Base-by-base conservation (phyloP, 345 rosid species). In the Cochlearia excelsa region DNA sequence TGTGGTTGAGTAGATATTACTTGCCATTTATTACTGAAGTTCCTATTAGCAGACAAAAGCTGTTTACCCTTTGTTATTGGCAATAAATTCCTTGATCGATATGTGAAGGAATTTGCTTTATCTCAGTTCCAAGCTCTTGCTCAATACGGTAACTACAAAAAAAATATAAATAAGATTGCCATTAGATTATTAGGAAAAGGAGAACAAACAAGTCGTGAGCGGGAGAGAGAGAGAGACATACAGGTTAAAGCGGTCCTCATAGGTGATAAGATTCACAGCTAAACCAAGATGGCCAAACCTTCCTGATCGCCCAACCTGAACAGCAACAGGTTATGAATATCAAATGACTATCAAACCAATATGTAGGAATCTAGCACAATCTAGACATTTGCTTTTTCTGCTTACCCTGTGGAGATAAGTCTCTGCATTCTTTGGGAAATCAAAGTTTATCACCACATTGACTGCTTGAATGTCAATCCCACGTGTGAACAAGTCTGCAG, bases 401-500 rank as follows among this genome's bases (percentile, higher is more conserved):
- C 80, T 74, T 89, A 89, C 97, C 87, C 97, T 86, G 75, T 89
- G 97, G 54, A 89, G 86, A 79, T 89, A 89, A 4, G 97, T 89
- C 72, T 89, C 95, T 4, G 97, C 70, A 63, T 81, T 86, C 79
- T 84, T 89, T 33, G 97, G 97, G 63, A 89, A 38, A 38, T 38
- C 97, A 50, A 86, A 89, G 82, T 89, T 89, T 51, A 89, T 86
- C 48, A 89, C 95, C 68, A 89, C 97, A 67, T 89, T 89, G 55
- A 89, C 97, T 1, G 97, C 97, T 76, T 89, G 95, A 63, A 89
- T 89, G 77, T 89, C 97, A 72, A 89, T 89, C 16, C 97, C 97
- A 78, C 97, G 84, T 1, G 97, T 89, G 71, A 86, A 89, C 34
- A 89, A 66, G 73, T 89, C 95, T 86, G 86, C 79, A 41, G 16